Conservation (phyloP, 2,329 filamentous ascomycete species). For the Nemania sp. region DNA sequence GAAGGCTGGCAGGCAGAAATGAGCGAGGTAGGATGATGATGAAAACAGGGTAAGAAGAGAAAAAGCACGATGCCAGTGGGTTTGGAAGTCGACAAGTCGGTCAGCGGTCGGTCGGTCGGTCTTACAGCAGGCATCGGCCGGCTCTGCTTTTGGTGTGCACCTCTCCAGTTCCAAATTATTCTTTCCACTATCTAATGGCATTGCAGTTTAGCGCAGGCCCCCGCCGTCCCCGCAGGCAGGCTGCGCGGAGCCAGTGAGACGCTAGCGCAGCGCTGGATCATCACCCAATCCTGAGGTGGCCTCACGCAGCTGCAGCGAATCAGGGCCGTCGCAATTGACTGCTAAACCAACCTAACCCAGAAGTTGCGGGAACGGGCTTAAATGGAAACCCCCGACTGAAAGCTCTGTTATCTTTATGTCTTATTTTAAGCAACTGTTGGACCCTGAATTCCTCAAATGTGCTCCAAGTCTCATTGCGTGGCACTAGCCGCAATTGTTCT, state of each 20-base stretch:
- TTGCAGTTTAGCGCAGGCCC: background rate
- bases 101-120: conserved; percentile 9
- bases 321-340: conserved; percentile 17
- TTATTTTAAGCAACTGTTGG: background rate
- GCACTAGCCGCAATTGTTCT: too few species aligned
- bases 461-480: too few species aligned
- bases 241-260: conserved; percentile 17
- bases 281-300: conserved; percentile 16
- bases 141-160: conserved; percentile 6
- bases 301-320: conserved; percentile 20
- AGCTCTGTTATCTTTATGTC: background rate
- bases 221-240: conserved; percentile 15
- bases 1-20: conserved; percentile 1
- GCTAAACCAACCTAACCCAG: background rate
- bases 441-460: background rate
- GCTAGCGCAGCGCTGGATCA: conserved; percentile 10
- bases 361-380: conserved; percentile 15
- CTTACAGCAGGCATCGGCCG: conserved; percentile 2
- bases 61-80: conserved; percentile 13
- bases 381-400: conserved; percentile 18
- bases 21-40: conserved; percentile 4
- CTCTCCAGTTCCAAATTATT: conserved; percentile 18
- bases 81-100: conserved; percentile 16
- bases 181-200: conserved; percentile 17
- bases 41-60: background rate